Percentiles rank a stretch among this genome's conserved stretches.
These are phyloP conservation scores for Pichia occidentalis DNA, from an alignment of 805 yeast species.

Conservation along the genomic window DNA sequence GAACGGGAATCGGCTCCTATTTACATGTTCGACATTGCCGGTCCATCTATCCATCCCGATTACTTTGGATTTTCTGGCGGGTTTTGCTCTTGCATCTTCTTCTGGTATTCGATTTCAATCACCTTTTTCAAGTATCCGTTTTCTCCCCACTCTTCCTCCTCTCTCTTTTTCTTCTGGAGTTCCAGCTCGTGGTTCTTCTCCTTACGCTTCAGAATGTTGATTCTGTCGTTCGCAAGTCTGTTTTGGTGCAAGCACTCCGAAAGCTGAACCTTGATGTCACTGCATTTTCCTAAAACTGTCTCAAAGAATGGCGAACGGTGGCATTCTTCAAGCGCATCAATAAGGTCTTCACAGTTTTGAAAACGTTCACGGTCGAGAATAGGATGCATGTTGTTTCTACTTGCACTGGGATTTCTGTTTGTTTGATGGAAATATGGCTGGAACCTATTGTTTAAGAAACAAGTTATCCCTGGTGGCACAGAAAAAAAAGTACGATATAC, in stretches of 20 bases:
- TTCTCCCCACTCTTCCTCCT: constrained; percentile 78
- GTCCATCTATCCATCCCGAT: too few relatives aligned
- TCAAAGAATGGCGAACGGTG: constrained; percentile 63
- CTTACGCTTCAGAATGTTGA: constrained; percentile 44
- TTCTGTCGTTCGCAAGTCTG: constrained; percentile 56
- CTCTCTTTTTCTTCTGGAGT: constrained; percentile 50
- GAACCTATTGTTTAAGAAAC: too few relatives aligned
- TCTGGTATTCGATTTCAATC: constrained; percentile 44
- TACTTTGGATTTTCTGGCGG: constrained; percentile 1
- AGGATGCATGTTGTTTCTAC: constrained; percentile 21
- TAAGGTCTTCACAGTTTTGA: constrained; percentile 68
- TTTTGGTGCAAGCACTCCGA: constrained; percentile 75
- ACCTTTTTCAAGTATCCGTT: constrained; percentile 62
- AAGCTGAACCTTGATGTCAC: constrained; percentile 74
- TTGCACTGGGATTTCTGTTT: too few relatives aligned
- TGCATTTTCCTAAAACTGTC: constrained; percentile 77
- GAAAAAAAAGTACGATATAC: too few relatives aligned
- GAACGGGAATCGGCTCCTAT: too few relatives aligned
- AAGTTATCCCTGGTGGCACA: too few relatives aligned
- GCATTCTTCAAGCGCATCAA: constrained; percentile 85
- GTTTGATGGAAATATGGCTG: too few relatives aligned
- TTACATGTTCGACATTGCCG: too few relatives aligned
- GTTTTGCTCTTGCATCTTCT: constrained; percentile 10
- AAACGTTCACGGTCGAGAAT: constrained; percentile 21
- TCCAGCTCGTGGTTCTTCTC: constrained; percentile 51